Percentiles rank a stretch among this genome's conserved stretches.
Conservation (phyloP, 2,329 filamentous ascomycete genomes). For the Tolypocladium tropicale region DNA sequence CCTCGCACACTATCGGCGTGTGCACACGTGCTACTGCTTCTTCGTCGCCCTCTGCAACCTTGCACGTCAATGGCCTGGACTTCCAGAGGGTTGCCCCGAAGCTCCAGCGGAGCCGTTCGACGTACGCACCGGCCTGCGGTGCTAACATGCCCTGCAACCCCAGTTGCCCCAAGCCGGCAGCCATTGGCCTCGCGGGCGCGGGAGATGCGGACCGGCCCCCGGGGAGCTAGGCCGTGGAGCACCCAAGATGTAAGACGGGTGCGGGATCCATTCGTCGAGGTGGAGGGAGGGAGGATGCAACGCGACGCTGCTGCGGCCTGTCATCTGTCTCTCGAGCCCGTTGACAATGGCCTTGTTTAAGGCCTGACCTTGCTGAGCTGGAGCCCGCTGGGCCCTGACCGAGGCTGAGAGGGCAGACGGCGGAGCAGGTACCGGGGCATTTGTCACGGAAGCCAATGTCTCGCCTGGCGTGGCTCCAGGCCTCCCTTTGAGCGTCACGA, state of each 20-base stretch:
- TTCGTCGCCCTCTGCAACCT: no score
- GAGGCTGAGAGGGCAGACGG: background rate
- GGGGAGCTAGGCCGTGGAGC: background rate
- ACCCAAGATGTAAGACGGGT: background rate
- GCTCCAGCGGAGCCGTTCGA: background rate
- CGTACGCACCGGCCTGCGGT: background rate
- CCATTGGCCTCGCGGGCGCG: background rate
- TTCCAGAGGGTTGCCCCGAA: no score
- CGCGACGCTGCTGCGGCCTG: background rate
- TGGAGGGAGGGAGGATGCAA: background rate
- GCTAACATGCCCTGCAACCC: background rate
- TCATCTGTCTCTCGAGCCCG: background rate
- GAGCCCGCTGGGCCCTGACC: background rate
- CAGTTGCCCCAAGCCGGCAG: background rate
- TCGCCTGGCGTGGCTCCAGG: background rate
- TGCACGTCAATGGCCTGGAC: no score
- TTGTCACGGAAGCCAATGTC: background rate
- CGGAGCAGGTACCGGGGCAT: background rate
- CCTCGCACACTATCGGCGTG: background rate
- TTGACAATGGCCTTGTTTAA: background rate
- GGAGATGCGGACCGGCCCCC: background rate
- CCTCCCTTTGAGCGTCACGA: background rate
- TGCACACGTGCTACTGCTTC: no score
- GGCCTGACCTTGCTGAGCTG: background rate
- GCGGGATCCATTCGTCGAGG: background rate